phyloP scores from a whole-genome alignment of 345 rosid species.

The Salix caprea region DNA sequence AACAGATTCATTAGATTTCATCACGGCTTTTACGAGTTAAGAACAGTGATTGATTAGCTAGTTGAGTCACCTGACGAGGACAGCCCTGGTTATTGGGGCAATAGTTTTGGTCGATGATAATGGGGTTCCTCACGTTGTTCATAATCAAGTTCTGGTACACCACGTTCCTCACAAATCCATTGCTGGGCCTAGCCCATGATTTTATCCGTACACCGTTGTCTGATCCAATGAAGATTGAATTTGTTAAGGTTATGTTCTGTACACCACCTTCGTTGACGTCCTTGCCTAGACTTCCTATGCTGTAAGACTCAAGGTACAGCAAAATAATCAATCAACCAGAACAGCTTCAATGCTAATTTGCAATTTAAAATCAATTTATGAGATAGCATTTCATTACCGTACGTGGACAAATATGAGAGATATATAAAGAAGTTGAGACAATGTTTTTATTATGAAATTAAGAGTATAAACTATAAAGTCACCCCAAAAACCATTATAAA shows the following conservation, averaged over 20 bases:
- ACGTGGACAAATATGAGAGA: no score
- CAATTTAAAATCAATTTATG: no score
- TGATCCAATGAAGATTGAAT: slow-evolving; percentile 29
- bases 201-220: slow-evolving; percentile 52
- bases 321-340: background rate
- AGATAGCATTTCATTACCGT: no score
- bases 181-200: slow-evolving; percentile 41
- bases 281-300: slow-evolving; percentile 44
- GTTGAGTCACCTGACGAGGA: slow-evolving; percentile 4
- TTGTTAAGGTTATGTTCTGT: slow-evolving; percentile 32
- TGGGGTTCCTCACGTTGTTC: slow-evolving; percentile 32
- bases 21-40: background rate
- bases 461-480: no score
- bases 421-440: no score
- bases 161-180: slow-evolving; percentile 26
- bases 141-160: slow-evolving; percentile 30
- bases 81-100: slow-evolving; percentile 13
- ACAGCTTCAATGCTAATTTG: background rate
- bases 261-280: slow-evolving; percentile 36
- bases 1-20: background rate
- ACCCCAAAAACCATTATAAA: no score
- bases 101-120: slow-evolving; percentile 14
- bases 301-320: background rate
- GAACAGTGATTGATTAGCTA: no score
- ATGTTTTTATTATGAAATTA: no score